Evolutionary conservation across 2,329 filamentous ascomycete species (phyloP), one percentile per base, ranked within the genome.

Genomic region (Botrytis medusae): DNA sequence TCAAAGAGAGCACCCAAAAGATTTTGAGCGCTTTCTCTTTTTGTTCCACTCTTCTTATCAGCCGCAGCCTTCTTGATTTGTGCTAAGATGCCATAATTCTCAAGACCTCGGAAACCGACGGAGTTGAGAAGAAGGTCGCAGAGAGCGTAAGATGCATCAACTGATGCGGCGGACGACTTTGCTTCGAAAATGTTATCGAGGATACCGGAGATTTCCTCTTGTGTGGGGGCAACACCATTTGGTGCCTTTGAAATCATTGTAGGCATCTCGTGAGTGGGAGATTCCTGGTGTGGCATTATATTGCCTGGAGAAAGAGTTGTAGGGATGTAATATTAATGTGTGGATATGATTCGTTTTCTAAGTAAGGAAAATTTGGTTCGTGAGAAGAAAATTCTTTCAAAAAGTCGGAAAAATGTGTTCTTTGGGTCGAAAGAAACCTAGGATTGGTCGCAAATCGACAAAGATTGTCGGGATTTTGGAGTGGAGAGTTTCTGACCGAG

Each of bases 1-100:
- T 99, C 96, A 79, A 98, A 95, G 64, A 99, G 86, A 72, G 97
- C 95, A 73, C 97, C 96, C 37, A 98, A 88, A 60, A 97, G 91
- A 82, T 98, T 97, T 90, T 98, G 97, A 77, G 95, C 92, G 80
- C 94, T 94, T 85, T 99, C 96, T 79, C 95, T 89, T 78, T 89
- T 90, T 57, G 92, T 87, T 25, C 92, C 92, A 83, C 91, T 95
- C 87, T 99, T 99, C 90, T 98, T 99, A 85, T 98, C 94, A 78
- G 87, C 85, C 6, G 95, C 94, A 54, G 93, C 93, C 87, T 97
- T 92, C 80, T 89, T 89, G 79, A 91, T 86, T 76, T 89, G 87
- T 34, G 87, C 85, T 64, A 93, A 81, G 65, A 92, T 83, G 76
- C 88, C 87, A 83, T 92, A 92, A 73, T 84, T 84, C 67, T 86